Percentiles rank a stretch among this genome's conserved stretches.
phyloP scores from a whole-genome alignment of 768 basidiomycete genomes.

The Termitomyces sp. region DNA sequence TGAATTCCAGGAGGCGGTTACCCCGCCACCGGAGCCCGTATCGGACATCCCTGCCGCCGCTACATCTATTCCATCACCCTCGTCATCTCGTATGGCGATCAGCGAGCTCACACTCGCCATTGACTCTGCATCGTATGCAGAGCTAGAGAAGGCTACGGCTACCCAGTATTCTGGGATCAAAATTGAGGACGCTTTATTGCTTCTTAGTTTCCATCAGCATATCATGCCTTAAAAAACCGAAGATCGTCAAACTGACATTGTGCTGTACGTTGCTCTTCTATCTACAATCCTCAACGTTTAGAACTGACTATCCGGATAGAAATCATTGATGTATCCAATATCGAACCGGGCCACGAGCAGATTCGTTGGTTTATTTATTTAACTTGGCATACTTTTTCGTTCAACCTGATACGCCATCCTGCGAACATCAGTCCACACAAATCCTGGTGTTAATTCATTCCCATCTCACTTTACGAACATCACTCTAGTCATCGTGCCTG shows the following conservation, averaged over 20 bases:
- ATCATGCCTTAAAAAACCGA: conserved; percentile 40
- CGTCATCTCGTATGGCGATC: conserved; percentile 23
- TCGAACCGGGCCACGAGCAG: background rate
- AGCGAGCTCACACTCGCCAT: conserved; percentile 33
- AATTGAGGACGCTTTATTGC: conserved; percentile 70
- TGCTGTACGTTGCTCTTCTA: conserved; percentile 3
- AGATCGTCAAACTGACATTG: conserved; percentile 4
- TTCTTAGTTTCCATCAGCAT: conserved; percentile 73
- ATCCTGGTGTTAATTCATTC: background rate
- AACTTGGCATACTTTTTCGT: conserved; percentile 2
- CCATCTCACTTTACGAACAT: background rate
- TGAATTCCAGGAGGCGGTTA: conserved; percentile 71
- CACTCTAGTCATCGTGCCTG: background rate
- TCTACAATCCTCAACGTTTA: background rate
- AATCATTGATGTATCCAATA: conserved; percentile 8
- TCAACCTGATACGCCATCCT: background rate
- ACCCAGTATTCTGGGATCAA: conserved; percentile 50
- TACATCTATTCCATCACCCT: conserved; percentile 23
- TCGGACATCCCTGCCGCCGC: conserved; percentile 28
- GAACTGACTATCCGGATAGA: background rate
- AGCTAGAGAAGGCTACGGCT: conserved; percentile 44
- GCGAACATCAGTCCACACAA: background rate
- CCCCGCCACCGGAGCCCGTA: conserved; percentile 57
- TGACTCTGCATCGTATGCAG: conserved; percentile 39
- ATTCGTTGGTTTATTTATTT: conserved; percentile 9